A percentile compares a stretch with the other conserved stretches of the same genome.
Evolutionary conservation across 1,284 basidiomycete genomes (phyloP).

Genomic region (Veloboletus limbatus): DNA sequence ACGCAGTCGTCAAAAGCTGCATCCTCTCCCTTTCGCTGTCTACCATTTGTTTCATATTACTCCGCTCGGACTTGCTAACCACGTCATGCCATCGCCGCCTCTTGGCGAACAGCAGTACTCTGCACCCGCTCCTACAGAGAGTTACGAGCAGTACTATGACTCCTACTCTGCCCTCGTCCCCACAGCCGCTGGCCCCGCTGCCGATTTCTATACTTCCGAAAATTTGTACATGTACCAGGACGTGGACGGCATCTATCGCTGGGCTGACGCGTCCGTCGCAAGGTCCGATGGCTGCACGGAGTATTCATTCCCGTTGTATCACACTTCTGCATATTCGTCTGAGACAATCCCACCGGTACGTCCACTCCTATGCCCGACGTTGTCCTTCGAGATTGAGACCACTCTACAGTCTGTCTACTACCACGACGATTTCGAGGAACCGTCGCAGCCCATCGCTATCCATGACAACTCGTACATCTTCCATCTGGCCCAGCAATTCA

Average conservation of each 20-base stretch:
- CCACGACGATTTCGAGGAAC: slow-evolving; percentile 17
- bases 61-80: slow-evolving; percentile 6
- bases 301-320: slow-evolving; percentile 23
- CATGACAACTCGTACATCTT: slow-evolving; percentile 27
- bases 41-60: slow-evolving; percentile 27
- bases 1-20: slow-evolving; percentile 14
- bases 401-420: slow-evolving; percentile 18
- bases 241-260: slow-evolving; percentile 30
- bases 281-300: slow-evolving; percentile 28
- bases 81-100: slow-evolving; percentile 25
- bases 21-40: slow-evolving; percentile 6
- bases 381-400: slow-evolving; percentile 8
- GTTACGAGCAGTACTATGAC: slow-evolving; percentile 25
- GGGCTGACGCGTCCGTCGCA: slow-evolving; percentile 24
- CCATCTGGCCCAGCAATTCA: slow-evolving; percentile 26
- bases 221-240: slow-evolving; percentile 34
- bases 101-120: slow-evolving; percentile 25
- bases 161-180: slow-evolving; percentile 22
- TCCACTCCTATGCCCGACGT: slow-evolving; percentile 2
- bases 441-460: slow-evolving; percentile 10
- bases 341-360: slow-evolving; percentile 22
- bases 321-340: slow-evolving; percentile 18
- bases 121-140: slow-evolving; percentile 11
- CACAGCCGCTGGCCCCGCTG: slow-evolving; percentile 6
- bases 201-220: slow-evolving; percentile 30